Evolutionary conservation across 306 rosid genomes (phyloP).

Genomic region (Dryas drummondii): DNA sequence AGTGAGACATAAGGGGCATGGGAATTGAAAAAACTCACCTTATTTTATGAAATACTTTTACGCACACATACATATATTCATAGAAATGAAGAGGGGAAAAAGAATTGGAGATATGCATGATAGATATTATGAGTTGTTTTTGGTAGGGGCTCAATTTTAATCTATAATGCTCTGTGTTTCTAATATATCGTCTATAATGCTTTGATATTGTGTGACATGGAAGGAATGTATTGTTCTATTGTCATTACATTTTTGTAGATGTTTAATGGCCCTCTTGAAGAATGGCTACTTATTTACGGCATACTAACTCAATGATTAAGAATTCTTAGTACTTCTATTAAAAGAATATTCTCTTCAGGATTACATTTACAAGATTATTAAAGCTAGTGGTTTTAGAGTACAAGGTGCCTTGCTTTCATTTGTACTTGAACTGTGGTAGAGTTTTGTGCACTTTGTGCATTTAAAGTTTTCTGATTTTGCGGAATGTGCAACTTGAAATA

Average conservation of each 20-base stretch:
- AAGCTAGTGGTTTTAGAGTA: not conserved
- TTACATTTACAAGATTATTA: not conserved
- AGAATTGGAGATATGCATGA: not conserved
- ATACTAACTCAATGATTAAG: not conserved
- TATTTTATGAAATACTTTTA: not conserved
- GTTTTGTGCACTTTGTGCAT: not conserved
- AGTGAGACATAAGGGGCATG: not conserved
- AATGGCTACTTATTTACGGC: not conserved
- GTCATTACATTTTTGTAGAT: not conserved
- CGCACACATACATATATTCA: not conserved
- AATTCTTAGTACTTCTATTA: not conserved
- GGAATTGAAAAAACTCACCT: not conserved
- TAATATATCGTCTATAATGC: not conserved
- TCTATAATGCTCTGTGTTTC: not conserved
- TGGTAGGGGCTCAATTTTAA: not conserved
- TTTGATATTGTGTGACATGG: not conserved
- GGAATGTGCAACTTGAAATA: not conserved
- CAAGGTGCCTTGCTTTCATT: not conserved
- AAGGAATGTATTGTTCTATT: not conserved
- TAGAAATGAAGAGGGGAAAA: not conserved
- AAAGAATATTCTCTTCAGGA: not conserved
- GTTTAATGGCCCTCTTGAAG: not conserved
- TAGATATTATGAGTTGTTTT: not conserved
- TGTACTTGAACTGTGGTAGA: not conserved
- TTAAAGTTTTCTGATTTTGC: not conserved